phyloP scores from a whole-genome alignment of 768 basidiomycete genomes.

The Mycena latifolia region DNA sequence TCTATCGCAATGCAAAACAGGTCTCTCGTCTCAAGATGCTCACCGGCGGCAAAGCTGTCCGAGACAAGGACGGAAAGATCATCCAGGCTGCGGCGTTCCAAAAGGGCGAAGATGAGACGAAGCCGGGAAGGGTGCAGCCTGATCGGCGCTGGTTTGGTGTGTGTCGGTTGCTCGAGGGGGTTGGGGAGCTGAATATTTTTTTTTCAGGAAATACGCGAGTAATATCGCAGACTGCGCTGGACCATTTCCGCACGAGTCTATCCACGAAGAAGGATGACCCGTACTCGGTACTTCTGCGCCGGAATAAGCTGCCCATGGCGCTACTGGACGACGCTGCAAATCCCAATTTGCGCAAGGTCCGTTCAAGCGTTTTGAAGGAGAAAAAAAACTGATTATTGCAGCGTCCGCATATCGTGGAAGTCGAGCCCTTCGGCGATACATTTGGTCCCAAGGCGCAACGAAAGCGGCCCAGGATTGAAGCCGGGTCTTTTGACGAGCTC shows the following conservation, averaged over 20 bases:
- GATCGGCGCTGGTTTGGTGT: slow-evolving; percentile 98
- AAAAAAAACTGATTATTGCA: slow-evolving; percentile 44
- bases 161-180: slow-evolving; percentile 43
- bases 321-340: slow-evolving; percentile 92
- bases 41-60: slow-evolving; percentile 90
- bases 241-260: slow-evolving; percentile 95
- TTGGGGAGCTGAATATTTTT: slow-evolving; percentile 10
- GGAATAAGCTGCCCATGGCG: slow-evolving; percentile 98
- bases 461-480: slow-evolving; percentile 88
- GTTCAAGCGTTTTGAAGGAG: slow-evolving; percentile 20
- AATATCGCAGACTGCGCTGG: slow-evolving; percentile 95
- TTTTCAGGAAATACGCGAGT: slow-evolving; percentile 94
- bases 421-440: slow-evolving; percentile 93
- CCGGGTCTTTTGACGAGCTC: slow-evolving; percentile 94
- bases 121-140: slow-evolving; percentile 92
- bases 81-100: slow-evolving; percentile 95
- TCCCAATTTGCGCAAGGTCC: slow-evolving; percentile 81
- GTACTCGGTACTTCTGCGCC: slow-evolving; percentile 92
- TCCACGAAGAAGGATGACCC: slow-evolving; percentile 90
- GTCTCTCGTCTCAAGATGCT: slow-evolving; percentile 91
- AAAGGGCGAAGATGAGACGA: slow-evolving; percentile 92
- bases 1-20: slow-evolving; percentile 96
- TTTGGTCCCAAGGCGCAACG: slow-evolving; percentile 97
- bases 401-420: slow-evolving; percentile 95
- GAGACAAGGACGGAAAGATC: slow-evolving; percentile 93